These are phyloP conservation scores for Teunomyces lycoperdinae DNA, from an alignment of 805 yeast species.

Conservation along the genomic window DNA sequence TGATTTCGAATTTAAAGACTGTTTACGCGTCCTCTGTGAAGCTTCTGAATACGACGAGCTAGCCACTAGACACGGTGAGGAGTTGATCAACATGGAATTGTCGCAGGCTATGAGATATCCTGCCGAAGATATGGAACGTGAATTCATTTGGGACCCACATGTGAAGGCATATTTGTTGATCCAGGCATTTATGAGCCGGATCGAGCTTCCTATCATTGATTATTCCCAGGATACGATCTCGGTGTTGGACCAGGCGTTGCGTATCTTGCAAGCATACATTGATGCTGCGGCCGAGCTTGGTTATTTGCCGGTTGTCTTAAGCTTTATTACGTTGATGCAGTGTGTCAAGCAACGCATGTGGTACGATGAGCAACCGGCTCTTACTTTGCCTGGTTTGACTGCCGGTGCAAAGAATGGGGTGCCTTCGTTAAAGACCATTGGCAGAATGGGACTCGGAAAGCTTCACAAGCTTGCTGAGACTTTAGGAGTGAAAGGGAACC, in stretches of 20 bases:
- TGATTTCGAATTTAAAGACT: slow-evolving; percentile 52
- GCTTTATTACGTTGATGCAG: slow-evolving; percentile 70
- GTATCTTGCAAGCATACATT: slow-evolving; percentile 88
- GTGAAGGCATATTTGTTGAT: slow-evolving; percentile 70
- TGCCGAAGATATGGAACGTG: slow-evolving; percentile 54
- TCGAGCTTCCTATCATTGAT: slow-evolving; percentile 90
- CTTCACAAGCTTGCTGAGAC: slow-evolving; percentile 32
- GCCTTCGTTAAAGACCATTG: slow-evolving; percentile 40
- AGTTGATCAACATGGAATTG: slow-evolving; percentile 78
- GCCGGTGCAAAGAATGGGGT: not conserved
- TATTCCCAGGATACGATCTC: slow-evolving; percentile 91
- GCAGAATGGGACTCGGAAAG: slow-evolving; percentile 36
- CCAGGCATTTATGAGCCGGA: slow-evolving; percentile 68
- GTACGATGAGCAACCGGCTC: slow-evolving; percentile 74
- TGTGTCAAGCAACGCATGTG: slow-evolving; percentile 86
- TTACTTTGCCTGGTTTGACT: slow-evolving; percentile 49
- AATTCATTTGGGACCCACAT: slow-evolving; percentile 83
- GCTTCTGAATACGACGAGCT: slow-evolving; percentile 83
- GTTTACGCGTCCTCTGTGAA: slow-evolving; percentile 57
- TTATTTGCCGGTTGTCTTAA: slow-evolving; percentile 56
- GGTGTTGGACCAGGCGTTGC: slow-evolving; percentile 88
- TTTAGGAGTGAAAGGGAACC: slow-evolving; percentile 32
- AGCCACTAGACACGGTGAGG: slow-evolving; percentile 91
- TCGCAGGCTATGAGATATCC: slow-evolving; percentile 66
- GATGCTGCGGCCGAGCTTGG: slow-evolving; percentile 89